Percentiles rank a stretch among this genome's conserved stretches.
Conservation (phyloP, 208 protist species). For the Trypanosomatidae sp. region DNA sequence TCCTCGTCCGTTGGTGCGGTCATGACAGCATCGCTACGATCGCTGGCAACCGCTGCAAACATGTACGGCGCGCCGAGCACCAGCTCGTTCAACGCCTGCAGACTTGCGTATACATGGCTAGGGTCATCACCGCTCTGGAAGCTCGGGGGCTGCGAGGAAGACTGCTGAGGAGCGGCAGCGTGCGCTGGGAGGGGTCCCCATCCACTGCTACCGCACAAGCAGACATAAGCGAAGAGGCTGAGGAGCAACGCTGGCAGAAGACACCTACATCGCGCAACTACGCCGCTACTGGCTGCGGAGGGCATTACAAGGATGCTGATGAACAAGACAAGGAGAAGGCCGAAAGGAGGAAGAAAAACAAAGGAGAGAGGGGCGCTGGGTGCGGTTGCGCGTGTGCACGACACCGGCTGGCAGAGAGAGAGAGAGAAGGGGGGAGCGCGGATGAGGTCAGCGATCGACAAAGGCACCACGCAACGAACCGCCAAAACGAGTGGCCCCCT, state of each 20-base stretch:
- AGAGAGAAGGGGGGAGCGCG: background rate
- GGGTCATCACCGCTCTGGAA: background rate
- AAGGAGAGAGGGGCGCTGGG: background rate
- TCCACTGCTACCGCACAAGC: background rate
- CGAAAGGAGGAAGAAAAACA: constrained; percentile 6
- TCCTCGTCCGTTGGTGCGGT: constrained; percentile 4
- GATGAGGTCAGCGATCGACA: background rate
- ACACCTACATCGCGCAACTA: background rate
- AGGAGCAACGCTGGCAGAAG: background rate
- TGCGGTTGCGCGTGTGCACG: background rate
- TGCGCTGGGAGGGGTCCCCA: background rate
- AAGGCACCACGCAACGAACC: background rate
- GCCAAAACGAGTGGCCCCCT: background rate
- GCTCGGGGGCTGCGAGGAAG: background rate
- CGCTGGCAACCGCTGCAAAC: background rate
- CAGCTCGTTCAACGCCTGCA: constrained; percentile 16
- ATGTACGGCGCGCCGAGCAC: constrained; percentile 11
- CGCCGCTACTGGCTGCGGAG: background rate
- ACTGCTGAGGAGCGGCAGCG: background rate
- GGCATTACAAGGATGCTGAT: background rate
- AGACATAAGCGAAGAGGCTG: background rate
- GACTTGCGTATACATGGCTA: constrained; percentile 10
- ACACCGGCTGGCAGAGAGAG: background rate
- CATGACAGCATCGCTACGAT: background rate
- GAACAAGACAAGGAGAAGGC: constrained; percentile 5